Base-by-base conservation (phyloP, 176 grass and related monocot genomes). In the Avena eriantha region DNA sequence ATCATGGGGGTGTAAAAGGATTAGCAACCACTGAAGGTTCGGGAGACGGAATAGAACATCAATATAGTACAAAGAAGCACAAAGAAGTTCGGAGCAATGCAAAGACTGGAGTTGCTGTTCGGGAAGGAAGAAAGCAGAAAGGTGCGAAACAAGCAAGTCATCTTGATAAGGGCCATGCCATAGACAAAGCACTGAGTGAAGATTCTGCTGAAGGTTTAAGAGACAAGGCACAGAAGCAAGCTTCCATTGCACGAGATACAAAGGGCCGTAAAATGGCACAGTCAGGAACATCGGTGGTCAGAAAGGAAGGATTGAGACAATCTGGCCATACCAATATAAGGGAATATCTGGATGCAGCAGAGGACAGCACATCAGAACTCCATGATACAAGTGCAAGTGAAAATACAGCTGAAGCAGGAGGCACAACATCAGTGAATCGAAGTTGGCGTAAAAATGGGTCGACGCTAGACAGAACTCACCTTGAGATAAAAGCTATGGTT, bases 401-500 rank as follows among this genome's bases (percentile, higher is more conserved):
- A 85, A 71, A 50, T 88, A 77, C 61, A 80, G 54, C 58, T 86
- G 73, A 54, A 85, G 65, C 50, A 61, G 36, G 43, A 59, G 77
- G 69, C 76, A 81, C 21, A 81, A 60, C 45, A 53, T 55, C 78
- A 49, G 66, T 33, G 43, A 49, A 77, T 18, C n/a, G 10, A 69
- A 77, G 51, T 22, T 41, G 77, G 66, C 61, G 63, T 51, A 47
- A 79, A 90, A 33, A 72, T 54, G 85, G 23, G 80, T 71, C 60
- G 51, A 67, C 17, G 63, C 12, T 73, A 18, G 12, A 35, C 80
- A 73, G 36, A 86, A 91, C 74, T 82, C 84, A 97, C 86, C 66
- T 53, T 57, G 80, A 92, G 78, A 90, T 94, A 86, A 94, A 86
- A 86, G 64, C 63, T 60, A 85, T 88, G 83, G 90, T 97, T 75